phyloP scores from a whole-genome alignment of 1,139 yeast genomes.

The Geotrichum fermentans region DNA sequence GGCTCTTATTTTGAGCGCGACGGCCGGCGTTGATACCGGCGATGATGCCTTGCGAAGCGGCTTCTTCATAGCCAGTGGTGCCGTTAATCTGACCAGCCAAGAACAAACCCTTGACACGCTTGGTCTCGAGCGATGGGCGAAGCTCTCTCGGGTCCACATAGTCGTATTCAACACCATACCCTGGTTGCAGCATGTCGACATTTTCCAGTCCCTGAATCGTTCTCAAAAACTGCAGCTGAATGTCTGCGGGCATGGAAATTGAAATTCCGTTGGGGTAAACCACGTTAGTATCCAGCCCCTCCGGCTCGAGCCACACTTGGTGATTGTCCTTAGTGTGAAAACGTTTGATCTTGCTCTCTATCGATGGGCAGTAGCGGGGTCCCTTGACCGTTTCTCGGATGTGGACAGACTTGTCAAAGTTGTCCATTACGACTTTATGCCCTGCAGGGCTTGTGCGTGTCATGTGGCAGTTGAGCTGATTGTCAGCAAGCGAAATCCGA shows the following conservation, averaged over 20 bases:
- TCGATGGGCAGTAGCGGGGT: conserved; percentile 95
- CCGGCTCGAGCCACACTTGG: conserved; percentile 93
- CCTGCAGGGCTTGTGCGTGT: conserved; percentile 74
- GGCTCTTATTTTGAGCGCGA: conserved; percentile 41
- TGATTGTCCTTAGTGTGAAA: conserved; percentile 75
- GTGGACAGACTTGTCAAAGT: conserved; percentile 79
- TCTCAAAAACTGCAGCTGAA: conserved; percentile 67
- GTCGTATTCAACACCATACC: conserved; percentile 97
- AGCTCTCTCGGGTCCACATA: conserved; percentile 92
- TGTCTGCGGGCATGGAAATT: conserved; percentile 93
- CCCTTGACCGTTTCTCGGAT: conserved; percentile 93
- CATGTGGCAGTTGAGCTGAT: conserved; percentile 65
- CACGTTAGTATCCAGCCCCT: conserved; percentile 77
- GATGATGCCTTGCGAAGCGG: conserved; percentile 91
- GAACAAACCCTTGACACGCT: conserved; percentile 67
- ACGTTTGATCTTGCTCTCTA: conserved; percentile 81
- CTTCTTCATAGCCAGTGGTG: conserved; percentile 98
- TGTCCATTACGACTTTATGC: conserved; percentile 63
- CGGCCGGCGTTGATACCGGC: conserved; percentile 93
- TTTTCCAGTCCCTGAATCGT: conserved; percentile 87
- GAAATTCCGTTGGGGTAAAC: conserved; percentile 96
- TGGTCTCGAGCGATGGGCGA: conserved; percentile 73
- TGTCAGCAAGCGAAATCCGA: conserved; percentile 47
- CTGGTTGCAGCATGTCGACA: conserved; percentile 85
- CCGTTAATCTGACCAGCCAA: conserved; percentile 98